phyloP scores from a whole-genome alignment of 352 stramenopile genomes.

The Albugo laibachii region DNA sequence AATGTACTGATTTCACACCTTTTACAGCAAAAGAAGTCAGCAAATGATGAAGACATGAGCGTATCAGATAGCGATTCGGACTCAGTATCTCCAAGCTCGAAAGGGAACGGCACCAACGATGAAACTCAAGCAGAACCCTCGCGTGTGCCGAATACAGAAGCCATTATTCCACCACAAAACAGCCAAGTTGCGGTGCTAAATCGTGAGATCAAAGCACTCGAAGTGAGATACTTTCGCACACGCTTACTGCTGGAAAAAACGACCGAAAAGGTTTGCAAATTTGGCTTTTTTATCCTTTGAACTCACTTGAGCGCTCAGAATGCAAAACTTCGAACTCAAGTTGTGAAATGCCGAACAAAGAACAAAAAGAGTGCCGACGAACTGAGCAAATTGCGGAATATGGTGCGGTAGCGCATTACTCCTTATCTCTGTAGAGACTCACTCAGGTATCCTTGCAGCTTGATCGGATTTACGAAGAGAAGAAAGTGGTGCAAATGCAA shows the following conservation, averaged over 20 bases:
- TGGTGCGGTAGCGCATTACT: conserved; percentile 10
- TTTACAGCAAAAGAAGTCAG: too few species aligned
- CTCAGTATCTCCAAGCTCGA: too few species aligned
- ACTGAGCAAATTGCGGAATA: conserved; percentile 33
- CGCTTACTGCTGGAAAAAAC: conserved; percentile 46
- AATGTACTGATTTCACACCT: too few species aligned
- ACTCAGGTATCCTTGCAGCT: conserved; percentile 15
- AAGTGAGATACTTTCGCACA: conserved; percentile 61
- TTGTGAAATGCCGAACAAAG: conserved; percentile 16
- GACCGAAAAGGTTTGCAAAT: conserved; percentile 23
- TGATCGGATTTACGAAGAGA: conserved; percentile 49
- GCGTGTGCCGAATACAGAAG: conserved; percentile 12
- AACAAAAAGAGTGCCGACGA: conserved; percentile 31
- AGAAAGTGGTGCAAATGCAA: conserved; percentile 56
- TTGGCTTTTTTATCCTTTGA: neutral
- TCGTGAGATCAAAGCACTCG: conserved; percentile 45
- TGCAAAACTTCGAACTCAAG: conserved; percentile 28
- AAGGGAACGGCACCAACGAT: too few species aligned
- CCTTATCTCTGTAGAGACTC: neutral
- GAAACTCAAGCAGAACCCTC: too few species aligned
- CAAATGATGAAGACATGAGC: too few species aligned
- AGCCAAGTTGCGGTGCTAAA: conserved; percentile 44
- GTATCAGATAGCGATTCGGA: too few species aligned
- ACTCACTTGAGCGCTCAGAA: conserved; percentile 12
- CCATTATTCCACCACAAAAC: conserved; percentile 15